phyloP scores from a whole-genome alignment of 768 basidiomycete genomes.

The Gautieria morchelliformis region DNA sequence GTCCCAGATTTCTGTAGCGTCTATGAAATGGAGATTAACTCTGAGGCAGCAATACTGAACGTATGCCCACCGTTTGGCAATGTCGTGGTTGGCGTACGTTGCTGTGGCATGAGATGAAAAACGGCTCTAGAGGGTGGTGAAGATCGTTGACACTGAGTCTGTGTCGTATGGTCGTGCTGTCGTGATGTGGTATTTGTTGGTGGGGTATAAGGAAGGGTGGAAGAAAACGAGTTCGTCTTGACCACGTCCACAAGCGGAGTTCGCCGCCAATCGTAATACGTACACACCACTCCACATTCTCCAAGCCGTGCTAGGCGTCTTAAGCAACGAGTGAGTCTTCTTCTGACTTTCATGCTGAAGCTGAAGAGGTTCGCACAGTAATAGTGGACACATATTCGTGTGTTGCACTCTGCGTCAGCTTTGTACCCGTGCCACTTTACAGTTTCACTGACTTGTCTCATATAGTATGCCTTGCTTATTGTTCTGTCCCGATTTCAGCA shows the following conservation, averaged over 20 bases:
- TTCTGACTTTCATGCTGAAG: too few species aligned
- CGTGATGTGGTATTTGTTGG: neutral
- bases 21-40: constrained; percentile 14
- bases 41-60: neutral
- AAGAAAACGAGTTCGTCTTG: neutral
- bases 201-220: neutral
- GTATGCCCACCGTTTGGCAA: neutral
- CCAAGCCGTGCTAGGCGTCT: too few species aligned
- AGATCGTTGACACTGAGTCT: neutral
- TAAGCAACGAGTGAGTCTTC: too few species aligned
- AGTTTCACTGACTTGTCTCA: too few species aligned
- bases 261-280: neutral
- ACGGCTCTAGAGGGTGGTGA: neutral
- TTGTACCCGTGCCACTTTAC: too few species aligned
- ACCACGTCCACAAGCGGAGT: neutral
- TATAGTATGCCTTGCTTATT: too few species aligned
- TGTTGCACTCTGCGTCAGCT: too few species aligned
- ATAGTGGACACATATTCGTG: too few species aligned
- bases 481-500: too few species aligned
- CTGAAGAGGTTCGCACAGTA: too few species aligned
- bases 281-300: too few species aligned
- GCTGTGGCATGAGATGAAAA: neutral
- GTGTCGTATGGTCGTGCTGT: neutral
- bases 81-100: neutral
- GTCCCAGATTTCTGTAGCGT: constrained; percentile 67